A percentile compares a stretch with the other conserved stretches of the same genome.
Conservation (phyloP, 805 yeast genomes). For the Candida verbasci region DNA sequence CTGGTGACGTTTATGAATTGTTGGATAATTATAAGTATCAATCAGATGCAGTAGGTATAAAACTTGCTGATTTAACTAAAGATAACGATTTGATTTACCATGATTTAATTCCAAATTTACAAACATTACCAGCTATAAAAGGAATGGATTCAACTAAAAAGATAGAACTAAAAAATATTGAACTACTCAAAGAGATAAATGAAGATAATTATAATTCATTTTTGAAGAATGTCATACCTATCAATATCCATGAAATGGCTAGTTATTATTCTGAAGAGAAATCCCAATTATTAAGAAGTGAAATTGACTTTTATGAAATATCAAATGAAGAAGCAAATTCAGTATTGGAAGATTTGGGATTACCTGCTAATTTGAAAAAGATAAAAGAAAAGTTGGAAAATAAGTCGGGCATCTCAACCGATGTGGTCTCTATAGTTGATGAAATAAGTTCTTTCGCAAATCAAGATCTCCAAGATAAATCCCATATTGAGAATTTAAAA, state of each 20-base stretch:
- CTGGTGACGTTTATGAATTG: slow-evolving; percentile 27
- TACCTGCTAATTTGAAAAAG: slow-evolving; percentile 63
- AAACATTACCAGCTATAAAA: slow-evolving; percentile 60
- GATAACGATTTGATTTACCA: slow-evolving; percentile 92
- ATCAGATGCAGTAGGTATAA: slow-evolving; percentile 34
- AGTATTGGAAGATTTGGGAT: slow-evolving; percentile 72
- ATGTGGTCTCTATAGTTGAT: slow-evolving; percentile 10
- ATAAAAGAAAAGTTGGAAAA: slow-evolving; percentile 39
- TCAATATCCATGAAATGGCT: slow-evolving; percentile 80
- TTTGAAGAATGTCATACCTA: slow-evolving; percentile 77
- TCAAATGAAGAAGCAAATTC: slow-evolving; percentile 77
- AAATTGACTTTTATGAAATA: slow-evolving; percentile 69
- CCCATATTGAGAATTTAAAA: slow-evolving; percentile 25
- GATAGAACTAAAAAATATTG: slow-evolving; percentile 45
- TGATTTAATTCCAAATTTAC: slow-evolving; percentile 61
- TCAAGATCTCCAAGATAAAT: slow-evolving; percentile 33
- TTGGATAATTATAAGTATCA: slow-evolving; percentile 40
- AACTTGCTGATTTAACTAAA: slow-evolving; percentile 48
- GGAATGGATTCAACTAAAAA: slow-evolving; percentile 66
- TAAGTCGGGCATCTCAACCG: slow-evolving; percentile 3
- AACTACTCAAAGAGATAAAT: slow-evolving; percentile 38
- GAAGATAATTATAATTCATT: slow-evolving; percentile 45
- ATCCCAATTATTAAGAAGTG: slow-evolving; percentile 68
- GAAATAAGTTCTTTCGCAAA: slow-evolving; percentile 22
- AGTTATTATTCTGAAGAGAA: slow-evolving; percentile 88